Percentiles rank a stretch among this genome's conserved stretches.
Evolutionary conservation across 176 grass and related monocot species (phyloP).

Genomic region (Oryza brachyantha): DNA sequence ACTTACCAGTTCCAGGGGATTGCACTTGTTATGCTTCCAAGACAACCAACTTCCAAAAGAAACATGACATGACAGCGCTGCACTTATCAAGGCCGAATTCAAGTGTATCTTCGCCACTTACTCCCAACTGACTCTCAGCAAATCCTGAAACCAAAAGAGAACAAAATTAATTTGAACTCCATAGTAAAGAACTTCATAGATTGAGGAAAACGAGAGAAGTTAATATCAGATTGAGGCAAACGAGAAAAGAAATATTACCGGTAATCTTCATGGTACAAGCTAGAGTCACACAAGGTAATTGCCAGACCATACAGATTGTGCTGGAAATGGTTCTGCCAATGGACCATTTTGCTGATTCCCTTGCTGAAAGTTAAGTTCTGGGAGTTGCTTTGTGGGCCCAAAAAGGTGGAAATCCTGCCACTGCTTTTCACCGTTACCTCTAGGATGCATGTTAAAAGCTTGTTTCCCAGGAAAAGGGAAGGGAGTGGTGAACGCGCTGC

Average conservation of each 20-base stretch:
- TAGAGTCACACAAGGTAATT: constrained; percentile 67
- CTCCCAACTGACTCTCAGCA: constrained; percentile 35
- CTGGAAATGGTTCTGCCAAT: constrained; percentile 46
- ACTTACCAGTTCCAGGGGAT: constrained; percentile 52
- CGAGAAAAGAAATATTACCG: constrained; percentile 36
- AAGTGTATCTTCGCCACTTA: constrained; percentile 50
- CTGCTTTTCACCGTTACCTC: constrained; percentile 33
- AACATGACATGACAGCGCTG: constrained; percentile 56
- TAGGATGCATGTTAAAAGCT: constrained; percentile 30
- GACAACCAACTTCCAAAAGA: constrained; percentile 57
- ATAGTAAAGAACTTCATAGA: neutral
- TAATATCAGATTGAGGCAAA: neutral
- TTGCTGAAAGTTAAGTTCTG: constrained; percentile 39
- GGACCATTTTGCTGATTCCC: constrained; percentile 43
- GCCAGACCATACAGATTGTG: constrained; percentile 66
- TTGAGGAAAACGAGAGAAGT: neutral
- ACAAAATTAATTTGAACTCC: neutral
- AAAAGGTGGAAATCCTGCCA: constrained; percentile 83
- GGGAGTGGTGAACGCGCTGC: constrained; percentile 32
- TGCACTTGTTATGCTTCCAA: constrained; percentile 49
- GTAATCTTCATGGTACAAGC: constrained; percentile 45
- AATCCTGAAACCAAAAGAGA: constrained; percentile 30
- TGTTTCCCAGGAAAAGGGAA: constrained; percentile 56
- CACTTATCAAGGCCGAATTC: constrained; percentile 48
- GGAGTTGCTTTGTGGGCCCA: constrained; percentile 42